Evolutionary conservation across 2,329 filamentous ascomycete genomes (phyloP), one percentile per base, ranked within the genome.

Genomic region (Paraconiothyrium brasiliense): DNA sequence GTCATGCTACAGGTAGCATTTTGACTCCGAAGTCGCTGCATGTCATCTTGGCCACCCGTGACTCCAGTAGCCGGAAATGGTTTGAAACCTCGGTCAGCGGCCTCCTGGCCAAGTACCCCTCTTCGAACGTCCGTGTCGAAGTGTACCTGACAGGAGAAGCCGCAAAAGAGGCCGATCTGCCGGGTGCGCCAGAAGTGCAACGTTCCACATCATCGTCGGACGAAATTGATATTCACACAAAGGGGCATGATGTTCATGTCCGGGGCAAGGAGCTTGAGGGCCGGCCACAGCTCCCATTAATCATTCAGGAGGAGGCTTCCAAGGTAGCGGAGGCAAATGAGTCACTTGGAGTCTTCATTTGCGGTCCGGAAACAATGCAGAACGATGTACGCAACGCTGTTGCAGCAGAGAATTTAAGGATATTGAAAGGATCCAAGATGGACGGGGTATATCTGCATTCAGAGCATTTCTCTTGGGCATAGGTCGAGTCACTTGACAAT

Each of bases 211-310:
- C 68, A 2, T 69, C 72, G 1, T 66, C 61, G 2, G 67, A 76
- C 30, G 67, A 74, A 22, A 65, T 72, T 41, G 41, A 54, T 34
- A 20, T 62, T 14, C 41, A 50, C 22, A 30, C 24, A 0, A 54
- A 59, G 7, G 43, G 44, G 8, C 27, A 52, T 47, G 20, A 27
- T 10, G n/a, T 24, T 7, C 51, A 22, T 16, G 14, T 71, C 4
- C 67, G 61, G 7, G 56, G 63, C 9, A 65, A 61, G 59, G 68
- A 74, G 32, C 56, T 63, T 14, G 58, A 65, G 20, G 67, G 75
- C 20, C 72, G 80, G n/a, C 80, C 81, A 16, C 56, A 76, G 22
- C 67, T 82, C 2, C 65, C 72, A 8, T 46, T 54, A 0, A 64
- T 79, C 6, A 62, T 78, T 14, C 62, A 64, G 9, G 67, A 71